phyloP scores from a whole-genome alignment of 768 basidiomycete genomes.

The Pulveroboletus ravenelii region DNA sequence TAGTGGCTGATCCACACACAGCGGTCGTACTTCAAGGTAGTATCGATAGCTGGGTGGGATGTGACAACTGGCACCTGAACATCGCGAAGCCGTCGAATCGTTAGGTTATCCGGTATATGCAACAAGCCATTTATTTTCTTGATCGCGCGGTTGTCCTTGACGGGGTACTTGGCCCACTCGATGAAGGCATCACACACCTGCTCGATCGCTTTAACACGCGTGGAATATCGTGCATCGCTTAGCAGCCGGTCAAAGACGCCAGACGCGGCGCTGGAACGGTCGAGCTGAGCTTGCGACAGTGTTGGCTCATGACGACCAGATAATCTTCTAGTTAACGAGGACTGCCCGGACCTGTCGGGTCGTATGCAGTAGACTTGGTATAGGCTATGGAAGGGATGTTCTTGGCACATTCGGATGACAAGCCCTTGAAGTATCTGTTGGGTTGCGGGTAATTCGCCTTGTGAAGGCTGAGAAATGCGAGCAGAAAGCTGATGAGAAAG shows the following conservation, averaged over 20 bases:
- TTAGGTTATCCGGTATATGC: constrained; percentile 42
- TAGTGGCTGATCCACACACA: constrained; percentile 70
- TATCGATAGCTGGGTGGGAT: constrained; percentile 60
- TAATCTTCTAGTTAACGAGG: constrained; percentile 34
- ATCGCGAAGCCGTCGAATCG: constrained; percentile 46
- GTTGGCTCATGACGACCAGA: constrained; percentile 42
- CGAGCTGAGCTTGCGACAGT: constrained; percentile 39
- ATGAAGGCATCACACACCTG: constrained; percentile 60
- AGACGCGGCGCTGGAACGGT: constrained; percentile 61
- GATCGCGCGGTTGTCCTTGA: constrained; percentile 35
- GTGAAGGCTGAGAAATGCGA: constrained; percentile 54
- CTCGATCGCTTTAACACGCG: constrained; percentile 52
- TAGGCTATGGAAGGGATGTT: constrained; percentile 92
- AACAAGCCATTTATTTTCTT: constrained; percentile 25
- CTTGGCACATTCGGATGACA: constrained; percentile 71
- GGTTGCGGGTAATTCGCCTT: constrained; percentile 29
- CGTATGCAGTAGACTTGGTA: constrained; percentile 83
- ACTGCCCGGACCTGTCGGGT: constrained; percentile 29
- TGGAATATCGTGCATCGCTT: constrained; percentile 34
- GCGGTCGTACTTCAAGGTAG: constrained; percentile 58
- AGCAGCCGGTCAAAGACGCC: constrained; percentile 55
- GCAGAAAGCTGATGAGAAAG: constrained; percentile 93
- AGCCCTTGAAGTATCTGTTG: constrained; percentile 61
- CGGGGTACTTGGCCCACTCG: constrained; percentile 65
- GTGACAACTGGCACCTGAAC: constrained; percentile 85